Evolutionary conservation across 176 grass and related monocot species (phyloP).

Genomic region (Hordeum marinum): DNA sequence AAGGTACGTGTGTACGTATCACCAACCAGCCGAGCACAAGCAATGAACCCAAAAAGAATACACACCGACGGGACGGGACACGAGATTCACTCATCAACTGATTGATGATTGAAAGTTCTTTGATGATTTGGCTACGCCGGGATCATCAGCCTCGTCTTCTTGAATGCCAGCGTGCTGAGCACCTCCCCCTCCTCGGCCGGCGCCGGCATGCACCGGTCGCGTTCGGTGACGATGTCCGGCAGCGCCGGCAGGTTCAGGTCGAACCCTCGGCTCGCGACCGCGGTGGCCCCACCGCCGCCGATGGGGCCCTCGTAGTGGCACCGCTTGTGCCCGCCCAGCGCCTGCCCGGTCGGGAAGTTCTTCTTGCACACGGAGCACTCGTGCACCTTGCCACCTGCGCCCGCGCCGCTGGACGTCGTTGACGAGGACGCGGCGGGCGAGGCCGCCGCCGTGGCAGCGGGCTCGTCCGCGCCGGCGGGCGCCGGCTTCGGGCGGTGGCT

Average conservation of each 20-base stretch:
- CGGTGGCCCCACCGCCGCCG: not conserved
- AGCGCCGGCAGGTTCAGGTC: constrained; percentile 64
- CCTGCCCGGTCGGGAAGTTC: constrained; percentile 68
- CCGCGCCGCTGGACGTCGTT: not conserved
- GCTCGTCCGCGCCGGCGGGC: not conserved
- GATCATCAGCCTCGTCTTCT: constrained; percentile 59
- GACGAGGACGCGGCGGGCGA: constrained; percentile 21
- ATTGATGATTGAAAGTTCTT: not conserved
- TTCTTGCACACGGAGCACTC: constrained; percentile 72
- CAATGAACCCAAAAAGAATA: constrained; percentile 11
- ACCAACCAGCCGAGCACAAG: not conserved
- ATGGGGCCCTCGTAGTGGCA: constrained; percentile 58
- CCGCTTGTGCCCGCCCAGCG: constrained; percentile 71
- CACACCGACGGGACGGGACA: not conserved
- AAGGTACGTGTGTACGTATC: not conserved
- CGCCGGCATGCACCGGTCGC: not conserved
- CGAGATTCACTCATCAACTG: not conserved
- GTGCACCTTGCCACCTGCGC: constrained; percentile 22
- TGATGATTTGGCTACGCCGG: not conserved
- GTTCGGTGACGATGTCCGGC: constrained; percentile 28
- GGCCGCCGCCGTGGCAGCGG: not conserved
- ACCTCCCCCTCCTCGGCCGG: constrained; percentile 39
- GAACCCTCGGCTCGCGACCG: not conserved
- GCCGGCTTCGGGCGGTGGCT: constrained; percentile 46
- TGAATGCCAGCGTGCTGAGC: constrained; percentile 62